These are phyloP conservation scores for Arachis stenosperma DNA, from an alignment of 306 rosid species.

Conservation along the genomic window DNA sequence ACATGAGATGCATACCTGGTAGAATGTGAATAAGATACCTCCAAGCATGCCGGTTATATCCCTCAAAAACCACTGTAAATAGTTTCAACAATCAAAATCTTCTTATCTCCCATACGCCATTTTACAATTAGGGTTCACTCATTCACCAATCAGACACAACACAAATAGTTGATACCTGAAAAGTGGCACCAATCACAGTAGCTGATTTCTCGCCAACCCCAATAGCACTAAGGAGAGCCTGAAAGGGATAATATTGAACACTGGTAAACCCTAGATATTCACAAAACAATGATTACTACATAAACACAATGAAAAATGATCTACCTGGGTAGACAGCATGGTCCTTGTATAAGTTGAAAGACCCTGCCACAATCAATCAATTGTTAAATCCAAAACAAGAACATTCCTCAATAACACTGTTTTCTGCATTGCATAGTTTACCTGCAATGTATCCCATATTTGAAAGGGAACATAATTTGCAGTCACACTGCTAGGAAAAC, in stretches of 20 bases:
- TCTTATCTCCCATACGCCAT: constrained; percentile 37
- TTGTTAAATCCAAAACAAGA: constrained; percentile 30
- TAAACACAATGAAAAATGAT: constrained; percentile 24
- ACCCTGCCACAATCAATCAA: constrained; percentile 55
- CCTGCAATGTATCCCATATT: constrained; percentile 96
- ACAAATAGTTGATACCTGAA: constrained; percentile 68
- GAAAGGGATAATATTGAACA: constrained; percentile 32
- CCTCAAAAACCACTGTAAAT: constrained; percentile 96
- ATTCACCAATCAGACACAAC: constrained; percentile 10
- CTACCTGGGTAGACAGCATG: constrained; percentile 98
- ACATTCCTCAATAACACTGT: background rate
- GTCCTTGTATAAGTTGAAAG: constrained; percentile 92
- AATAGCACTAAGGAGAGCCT: constrained; percentile 95
- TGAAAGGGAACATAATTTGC: constrained; percentile 94
- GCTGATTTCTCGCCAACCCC: constrained; percentile 99
- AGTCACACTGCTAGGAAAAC: constrained; percentile 92
- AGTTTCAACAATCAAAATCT: constrained; percentile 40
- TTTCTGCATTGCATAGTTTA: constrained; percentile 41
- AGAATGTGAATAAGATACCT: constrained; percentile 93
- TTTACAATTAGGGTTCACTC: constrained; percentile 20
- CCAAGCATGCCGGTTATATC: constrained; percentile 98
- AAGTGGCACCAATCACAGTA: constrained; percentile 93
- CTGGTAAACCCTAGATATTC: background rate
- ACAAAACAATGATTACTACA: background rate
- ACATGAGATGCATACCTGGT: constrained; percentile 64